A percentile compares a stretch with the other conserved stretches of the same genome.
Conservation (phyloP, 805 yeast genomes). For the Candida sithepensis region DNA sequence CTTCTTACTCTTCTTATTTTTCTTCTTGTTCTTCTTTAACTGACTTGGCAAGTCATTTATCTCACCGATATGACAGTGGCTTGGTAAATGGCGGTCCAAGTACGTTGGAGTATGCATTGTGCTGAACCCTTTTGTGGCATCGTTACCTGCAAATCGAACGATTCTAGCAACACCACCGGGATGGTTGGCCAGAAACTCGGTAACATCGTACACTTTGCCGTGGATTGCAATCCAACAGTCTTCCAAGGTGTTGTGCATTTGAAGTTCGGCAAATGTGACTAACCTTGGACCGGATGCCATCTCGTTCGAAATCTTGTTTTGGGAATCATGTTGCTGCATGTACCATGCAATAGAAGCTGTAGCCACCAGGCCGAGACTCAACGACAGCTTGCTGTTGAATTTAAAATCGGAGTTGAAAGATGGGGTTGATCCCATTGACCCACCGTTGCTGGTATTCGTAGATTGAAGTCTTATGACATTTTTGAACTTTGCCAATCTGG, state of each 20-base stretch:
- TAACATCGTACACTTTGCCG: constrained; percentile 38
- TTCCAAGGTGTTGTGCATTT: constrained; percentile 47
- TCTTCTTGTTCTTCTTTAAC: constrained; percentile 21
- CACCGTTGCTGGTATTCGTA: no score
- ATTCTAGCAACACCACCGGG: constrained; percentile 48
- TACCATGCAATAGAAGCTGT: neutral
- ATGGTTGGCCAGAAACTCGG: constrained; percentile 40
- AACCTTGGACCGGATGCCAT: neutral
- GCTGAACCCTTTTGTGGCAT: constrained; percentile 37
- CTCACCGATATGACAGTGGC: constrained; percentile 36
- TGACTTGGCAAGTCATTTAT: constrained; percentile 23
- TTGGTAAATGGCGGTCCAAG: constrained; percentile 21
- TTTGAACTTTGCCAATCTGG: neutral
- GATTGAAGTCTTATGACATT: neutral
- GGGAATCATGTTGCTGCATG: neutral
- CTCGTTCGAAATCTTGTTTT: neutral
- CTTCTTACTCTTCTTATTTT: constrained; percentile 24
- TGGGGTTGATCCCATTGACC: no score
- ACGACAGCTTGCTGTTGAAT: neutral
- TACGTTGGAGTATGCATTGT: constrained; percentile 26
- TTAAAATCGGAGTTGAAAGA: neutral
- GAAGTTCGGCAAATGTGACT: constrained; percentile 30
- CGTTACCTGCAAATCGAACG: constrained; percentile 44
- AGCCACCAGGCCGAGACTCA: neutral
- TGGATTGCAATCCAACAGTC: constrained; percentile 86